Evolutionary conservation across 2,329 filamentous ascomycete species (phyloP).

Genomic region (Coniochaeta ligniaria): DNA sequence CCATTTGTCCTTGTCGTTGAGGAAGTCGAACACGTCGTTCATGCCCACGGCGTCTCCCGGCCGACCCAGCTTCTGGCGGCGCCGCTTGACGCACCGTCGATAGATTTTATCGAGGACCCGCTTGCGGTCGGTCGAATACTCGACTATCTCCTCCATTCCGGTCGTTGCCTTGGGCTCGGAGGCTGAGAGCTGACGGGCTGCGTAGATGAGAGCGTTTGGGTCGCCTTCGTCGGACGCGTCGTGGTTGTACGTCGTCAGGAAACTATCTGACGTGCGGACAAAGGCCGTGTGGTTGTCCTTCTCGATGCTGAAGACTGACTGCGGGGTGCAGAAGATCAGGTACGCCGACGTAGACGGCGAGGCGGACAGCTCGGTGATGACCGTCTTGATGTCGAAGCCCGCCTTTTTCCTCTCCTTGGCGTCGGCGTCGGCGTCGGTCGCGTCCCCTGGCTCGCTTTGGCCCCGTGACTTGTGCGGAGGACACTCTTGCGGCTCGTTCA

Average conservation of each 20-base stretch:
- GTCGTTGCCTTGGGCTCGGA: not conserved
- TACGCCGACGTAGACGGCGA: constrained; percentile 20
- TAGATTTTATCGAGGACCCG: constrained; percentile 5
- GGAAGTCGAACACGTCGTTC: constrained; percentile 15
- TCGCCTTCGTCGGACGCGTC: constrained; percentile 16
- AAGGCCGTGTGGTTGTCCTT: constrained; percentile 17
- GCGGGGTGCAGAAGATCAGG: constrained; percentile 19
- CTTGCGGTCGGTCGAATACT: constrained; percentile 16
- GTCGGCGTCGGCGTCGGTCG: not conserved
- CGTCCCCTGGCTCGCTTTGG: not conserved
- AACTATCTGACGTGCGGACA: constrained; percentile 12
- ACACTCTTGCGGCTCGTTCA: constrained; percentile 3
- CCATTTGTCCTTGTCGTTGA: constrained; percentile 16
- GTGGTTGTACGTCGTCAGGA: constrained; percentile 21
- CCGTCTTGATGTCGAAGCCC: not conserved
- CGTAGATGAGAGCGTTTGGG: constrained; percentile 6
- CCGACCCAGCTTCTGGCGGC: not conserved
- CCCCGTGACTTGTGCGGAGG: not conserved
- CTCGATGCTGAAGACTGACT: constrained; percentile 16
- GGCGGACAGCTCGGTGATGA: constrained; percentile 9
- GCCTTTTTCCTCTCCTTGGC: not conserved
- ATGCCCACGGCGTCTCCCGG: constrained; percentile 6
- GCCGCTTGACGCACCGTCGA: constrained; percentile 1
- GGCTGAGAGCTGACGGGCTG: constrained; percentile 3
- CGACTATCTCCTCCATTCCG: constrained; percentile 17